Conservation (phyloP, 306 rosid species). For the Vigna mungo region DNA sequence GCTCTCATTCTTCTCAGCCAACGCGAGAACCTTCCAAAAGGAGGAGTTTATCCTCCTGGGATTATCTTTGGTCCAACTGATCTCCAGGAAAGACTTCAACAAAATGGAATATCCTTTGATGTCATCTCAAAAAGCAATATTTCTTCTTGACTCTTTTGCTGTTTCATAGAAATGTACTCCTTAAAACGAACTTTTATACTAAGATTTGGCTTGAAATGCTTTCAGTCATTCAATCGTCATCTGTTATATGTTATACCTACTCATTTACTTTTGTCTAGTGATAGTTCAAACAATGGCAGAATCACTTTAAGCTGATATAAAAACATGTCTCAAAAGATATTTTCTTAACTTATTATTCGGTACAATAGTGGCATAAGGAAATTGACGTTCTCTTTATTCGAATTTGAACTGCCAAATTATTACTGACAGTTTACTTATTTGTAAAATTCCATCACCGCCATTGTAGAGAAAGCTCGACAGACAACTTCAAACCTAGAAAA, state of each 20-base stretch:
- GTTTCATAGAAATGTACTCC: background rate
- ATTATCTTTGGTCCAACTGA: conserved; percentile 81
- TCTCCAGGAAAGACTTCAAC: conserved; percentile 77
- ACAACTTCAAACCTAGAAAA: conserved; percentile 42
- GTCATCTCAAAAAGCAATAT: conserved; percentile 64
- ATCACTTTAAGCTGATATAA: background rate
- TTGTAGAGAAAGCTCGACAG: conserved; percentile 23
- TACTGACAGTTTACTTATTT: conserved; percentile 21
- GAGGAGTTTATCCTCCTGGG: conserved; percentile 81
- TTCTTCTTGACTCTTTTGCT: conserved; percentile 51
- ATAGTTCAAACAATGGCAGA: background rate
- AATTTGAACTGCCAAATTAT: background rate
- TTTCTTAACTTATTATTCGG: background rate
- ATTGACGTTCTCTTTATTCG: background rate
- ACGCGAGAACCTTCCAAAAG: conserved; percentile 69
- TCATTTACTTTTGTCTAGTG: background rate
- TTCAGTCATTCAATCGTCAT: conserved; percentile 4
- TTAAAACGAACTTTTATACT: background rate
- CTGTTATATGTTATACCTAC: background rate
- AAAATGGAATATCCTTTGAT: conserved; percentile 85
- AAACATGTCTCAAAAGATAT: background rate
- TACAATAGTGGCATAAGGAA: background rate
- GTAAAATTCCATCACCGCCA: conserved; percentile 46
- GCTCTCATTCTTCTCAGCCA: conserved; percentile 78
- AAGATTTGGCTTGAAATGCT: conserved; percentile 32